These are phyloP conservation scores for Syzygium syzygioides DNA, from an alignment of 441 rosid genomes.

Conservation along the genomic window DNA sequence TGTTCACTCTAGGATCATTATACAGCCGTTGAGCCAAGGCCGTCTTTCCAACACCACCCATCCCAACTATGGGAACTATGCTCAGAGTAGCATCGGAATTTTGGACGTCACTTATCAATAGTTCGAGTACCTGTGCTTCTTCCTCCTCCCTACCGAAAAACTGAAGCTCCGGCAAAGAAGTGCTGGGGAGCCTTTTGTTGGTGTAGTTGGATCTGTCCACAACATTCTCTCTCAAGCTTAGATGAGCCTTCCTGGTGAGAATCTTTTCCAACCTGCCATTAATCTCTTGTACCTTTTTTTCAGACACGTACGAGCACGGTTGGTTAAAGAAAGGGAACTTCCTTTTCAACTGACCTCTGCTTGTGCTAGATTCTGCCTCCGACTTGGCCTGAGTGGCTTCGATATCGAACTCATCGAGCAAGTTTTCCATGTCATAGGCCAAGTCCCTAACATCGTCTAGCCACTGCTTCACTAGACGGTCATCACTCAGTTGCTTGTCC, in stretches of 20 bases:
- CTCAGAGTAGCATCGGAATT: neutral
- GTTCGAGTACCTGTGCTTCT: accelerated
- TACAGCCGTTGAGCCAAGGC: accelerated
- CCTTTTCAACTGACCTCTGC: neutral
- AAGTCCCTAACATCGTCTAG: neutral
- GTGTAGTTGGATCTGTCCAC: neutral
- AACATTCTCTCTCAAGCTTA: neutral
- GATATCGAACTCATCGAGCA: neutral
- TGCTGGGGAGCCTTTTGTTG: neutral
- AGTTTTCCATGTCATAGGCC: neutral
- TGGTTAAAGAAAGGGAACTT: neutral
- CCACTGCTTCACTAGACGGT: neutral
- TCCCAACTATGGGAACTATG: neutral
- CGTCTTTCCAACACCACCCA: neutral
- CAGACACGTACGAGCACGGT: neutral
- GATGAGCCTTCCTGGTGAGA: accelerated
- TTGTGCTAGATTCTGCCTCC: neutral
- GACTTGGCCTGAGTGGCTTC: neutral
- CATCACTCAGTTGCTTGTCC: neutral
- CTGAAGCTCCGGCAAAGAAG: accelerated
- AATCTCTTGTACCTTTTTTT: neutral
- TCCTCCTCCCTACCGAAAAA: neutral
- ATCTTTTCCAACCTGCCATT: neutral
- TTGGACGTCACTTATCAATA: accelerated
- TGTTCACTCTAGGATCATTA: neutral